Conservation (phyloP, 768 basidiomycete genomes). For the Tricholoma flavovirens region DNA sequence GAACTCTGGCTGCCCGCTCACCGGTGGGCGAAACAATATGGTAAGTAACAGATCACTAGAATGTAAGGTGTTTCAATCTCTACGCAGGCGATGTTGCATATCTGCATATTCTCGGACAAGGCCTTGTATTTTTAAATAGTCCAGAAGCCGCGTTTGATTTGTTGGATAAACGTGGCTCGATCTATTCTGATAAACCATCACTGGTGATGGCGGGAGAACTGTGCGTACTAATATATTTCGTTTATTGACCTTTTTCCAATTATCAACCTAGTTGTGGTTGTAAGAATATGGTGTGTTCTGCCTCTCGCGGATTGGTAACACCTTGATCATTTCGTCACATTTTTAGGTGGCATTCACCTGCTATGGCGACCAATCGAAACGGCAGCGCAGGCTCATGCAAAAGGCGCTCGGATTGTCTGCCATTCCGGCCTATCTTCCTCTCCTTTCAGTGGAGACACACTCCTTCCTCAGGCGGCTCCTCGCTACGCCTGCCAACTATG, state of each 20-base stretch:
- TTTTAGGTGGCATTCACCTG: slow-evolving; percentile 56
- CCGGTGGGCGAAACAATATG: slow-evolving; percentile 58
- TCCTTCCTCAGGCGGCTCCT: slow-evolving; percentile 53
- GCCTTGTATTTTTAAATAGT: slow-evolving; percentile 63
- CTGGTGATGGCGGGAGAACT: slow-evolving; percentile 68
- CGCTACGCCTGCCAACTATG: slow-evolving; percentile 32
- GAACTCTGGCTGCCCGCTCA: slow-evolving; percentile 62
- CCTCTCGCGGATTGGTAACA: not conserved
- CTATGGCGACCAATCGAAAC: slow-evolving; percentile 56
- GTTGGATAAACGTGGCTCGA: slow-evolving; percentile 62
- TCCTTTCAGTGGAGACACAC: slow-evolving; percentile 51
- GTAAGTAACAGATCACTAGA: slow-evolving; percentile 28
- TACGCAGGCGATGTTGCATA: slow-evolving; percentile 58
- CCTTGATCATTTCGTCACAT: not conserved
- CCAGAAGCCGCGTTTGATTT: slow-evolving; percentile 55
- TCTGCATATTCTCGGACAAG: slow-evolving; percentile 59
- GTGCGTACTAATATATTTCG: slow-evolving; percentile 32
- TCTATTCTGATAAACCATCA: slow-evolving; percentile 71
- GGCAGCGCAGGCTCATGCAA: slow-evolving; percentile 64
- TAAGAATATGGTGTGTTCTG: slow-evolving; percentile 52
- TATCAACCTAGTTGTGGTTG: slow-evolving; percentile 44
- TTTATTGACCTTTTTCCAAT: slow-evolving; percentile 13
- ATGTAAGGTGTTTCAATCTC: not conserved
- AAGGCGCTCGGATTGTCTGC: slow-evolving; percentile 50
- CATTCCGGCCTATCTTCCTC: slow-evolving; percentile 52